Percentiles rank a stretch among this genome's conserved stretches.
Conservation (phyloP, 176 grass and related monocot species). For the Sorghum bicolor region Sorghum_bicolor_NCBIv3 NC_012871.2:21217501-21218000, state of each 20-base stretch:
- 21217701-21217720: conserved; percentile 74
- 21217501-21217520: conserved; percentile 83
- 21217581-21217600: conserved; percentile 83
- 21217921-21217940: too few relatives aligned
- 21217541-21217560: conserved; percentile 94
- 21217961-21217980: too few relatives aligned
- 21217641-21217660: conserved; percentile 78
- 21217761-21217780: conserved; percentile 74
- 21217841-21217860: too few relatives aligned
- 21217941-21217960: too few relatives aligned
- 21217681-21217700: conserved; percentile 38
- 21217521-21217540: conserved; percentile 55
- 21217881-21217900: too few relatives aligned
- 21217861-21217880: too few relatives aligned
- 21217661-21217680: conserved; percentile 35
- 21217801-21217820: too few relatives aligned
- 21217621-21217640: too few relatives aligned
- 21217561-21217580: conserved; percentile 77
- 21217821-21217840: too few relatives aligned
- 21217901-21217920: too few relatives aligned
- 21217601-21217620: conserved; percentile 56
- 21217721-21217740: conserved; percentile 53
- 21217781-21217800: too few relatives aligned
- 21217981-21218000: too few relatives aligned
- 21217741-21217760: conserved; percentile 68